Percentiles rank a stretch among this genome's conserved stretches.
phyloP scores from a whole-genome alignment of 2,329 filamentous ascomycete species.

The Chaetomium strumarium region DNA sequence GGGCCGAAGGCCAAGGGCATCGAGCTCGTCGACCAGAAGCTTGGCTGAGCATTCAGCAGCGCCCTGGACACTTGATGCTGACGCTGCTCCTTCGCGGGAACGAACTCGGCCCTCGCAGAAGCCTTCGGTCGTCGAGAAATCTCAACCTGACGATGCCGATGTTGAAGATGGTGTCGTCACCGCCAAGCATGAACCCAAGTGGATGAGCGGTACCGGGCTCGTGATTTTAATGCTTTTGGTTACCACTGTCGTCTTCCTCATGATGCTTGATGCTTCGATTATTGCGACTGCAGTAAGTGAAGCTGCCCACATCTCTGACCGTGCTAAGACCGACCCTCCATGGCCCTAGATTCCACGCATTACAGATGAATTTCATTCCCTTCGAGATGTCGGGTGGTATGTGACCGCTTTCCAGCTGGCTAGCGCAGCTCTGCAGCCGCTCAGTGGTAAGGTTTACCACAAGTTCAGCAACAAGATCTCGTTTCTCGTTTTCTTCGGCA shows the following conservation, averaged over 20 bases:
- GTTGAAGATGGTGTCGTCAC: not conserved
- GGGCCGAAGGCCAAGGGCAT: too few relatives aligned
- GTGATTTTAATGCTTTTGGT: not conserved
- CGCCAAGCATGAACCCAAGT: not conserved
- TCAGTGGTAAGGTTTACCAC: slow-evolving; percentile 23
- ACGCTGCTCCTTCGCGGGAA: not conserved
- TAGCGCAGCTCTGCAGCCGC: slow-evolving; percentile 21
- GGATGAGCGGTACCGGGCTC: slow-evolving; percentile 18
- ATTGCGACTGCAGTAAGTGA: slow-evolving; percentile 38
- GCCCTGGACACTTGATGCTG: not conserved
- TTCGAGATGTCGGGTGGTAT: slow-evolving; percentile 25
- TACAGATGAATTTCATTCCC: slow-evolving; percentile 27
- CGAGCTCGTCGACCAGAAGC: not conserved
- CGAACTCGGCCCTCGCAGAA: not conserved
- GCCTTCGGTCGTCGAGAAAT: not conserved
- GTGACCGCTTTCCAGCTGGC: slow-evolving; percentile 24
- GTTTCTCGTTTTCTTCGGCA: slow-evolving; percentile 37
- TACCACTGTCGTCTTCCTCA: slow-evolving; percentile 40
- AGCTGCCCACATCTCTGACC: not conserved
- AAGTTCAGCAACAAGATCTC: slow-evolving; percentile 28
- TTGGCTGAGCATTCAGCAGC: not conserved
- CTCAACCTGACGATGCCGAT: not conserved
- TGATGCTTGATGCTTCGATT: slow-evolving; percentile 48
- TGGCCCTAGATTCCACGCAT: slow-evolving; percentile 25
- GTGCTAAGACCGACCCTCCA: too few relatives aligned